Percentiles rank a stretch among this genome's conserved stretches.
Conservation (phyloP, 192 early-diverging fungal species). For the Phlyctochytrium arcticum region DNA sequence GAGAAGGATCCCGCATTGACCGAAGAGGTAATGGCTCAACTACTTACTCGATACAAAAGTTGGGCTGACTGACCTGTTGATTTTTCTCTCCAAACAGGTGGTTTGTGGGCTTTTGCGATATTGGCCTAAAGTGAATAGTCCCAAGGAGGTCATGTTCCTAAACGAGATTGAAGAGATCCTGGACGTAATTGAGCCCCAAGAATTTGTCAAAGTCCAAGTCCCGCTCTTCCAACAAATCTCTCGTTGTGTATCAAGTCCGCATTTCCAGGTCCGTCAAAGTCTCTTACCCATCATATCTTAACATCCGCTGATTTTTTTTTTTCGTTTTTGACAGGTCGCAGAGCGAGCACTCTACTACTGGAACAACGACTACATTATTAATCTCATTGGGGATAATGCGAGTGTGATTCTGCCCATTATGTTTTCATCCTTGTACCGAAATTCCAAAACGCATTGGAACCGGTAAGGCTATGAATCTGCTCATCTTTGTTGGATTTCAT, state of each 20-base stretch:
- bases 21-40: conserved; percentile 59
- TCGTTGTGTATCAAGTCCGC: conserved; percentile 89
- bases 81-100: conserved; percentile 49
- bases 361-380: conserved; percentile 99
- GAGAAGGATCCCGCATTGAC: conserved; percentile 96
- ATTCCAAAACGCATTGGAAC: conserved; percentile 98
- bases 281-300: too few species aligned
- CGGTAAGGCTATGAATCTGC: conserved; percentile 45
- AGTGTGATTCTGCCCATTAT: conserved; percentile 89
- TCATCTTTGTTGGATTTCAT: too few species aligned
- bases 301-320: too few species aligned
- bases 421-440: conserved; percentile 88
- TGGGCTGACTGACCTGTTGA: not conserved
- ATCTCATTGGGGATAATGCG: conserved; percentile 91
- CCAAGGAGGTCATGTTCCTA: conserved; percentile 99
- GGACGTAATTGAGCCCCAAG: conserved; percentile 88
- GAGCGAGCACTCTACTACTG: conserved; percentile 97
- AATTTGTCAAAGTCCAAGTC: conserved; percentile 86
- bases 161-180: conserved; percentile 97
- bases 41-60: not conserved
- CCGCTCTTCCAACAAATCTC: conserved; percentile 92
- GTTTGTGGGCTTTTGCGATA: conserved; percentile 83
- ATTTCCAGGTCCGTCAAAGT: conserved; percentile 86
- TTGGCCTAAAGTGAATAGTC: conserved; percentile 99
- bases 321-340: conserved; percentile 63